Percentiles rank a stretch among this genome's conserved stretches.
Conservation (phyloP, 208 protist species). For the Crithidia mellificae region DNA sequence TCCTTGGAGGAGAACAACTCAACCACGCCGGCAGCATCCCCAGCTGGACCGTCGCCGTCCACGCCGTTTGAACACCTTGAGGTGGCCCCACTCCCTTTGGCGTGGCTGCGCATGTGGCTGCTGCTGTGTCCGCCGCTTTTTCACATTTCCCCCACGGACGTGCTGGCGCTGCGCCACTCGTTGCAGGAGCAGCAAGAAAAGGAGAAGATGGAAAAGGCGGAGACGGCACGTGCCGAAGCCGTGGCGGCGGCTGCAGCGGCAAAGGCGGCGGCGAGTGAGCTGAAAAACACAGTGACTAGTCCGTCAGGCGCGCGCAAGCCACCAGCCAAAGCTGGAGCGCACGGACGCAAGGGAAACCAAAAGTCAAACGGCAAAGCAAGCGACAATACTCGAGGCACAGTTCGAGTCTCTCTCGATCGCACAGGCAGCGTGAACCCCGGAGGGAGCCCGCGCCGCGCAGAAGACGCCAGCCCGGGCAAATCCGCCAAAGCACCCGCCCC, state of each 20-base stretch:
- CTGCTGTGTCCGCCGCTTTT: slow-evolving; percentile 55
- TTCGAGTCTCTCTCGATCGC: background rate
- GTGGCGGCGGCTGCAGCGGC: background rate
- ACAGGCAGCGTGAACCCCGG: background rate
- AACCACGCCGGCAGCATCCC: too few species aligned
- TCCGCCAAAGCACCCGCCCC: background rate
- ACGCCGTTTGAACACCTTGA: background rate
- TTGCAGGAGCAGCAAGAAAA: slow-evolving; percentile 15
- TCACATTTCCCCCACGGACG: slow-evolving; percentile 41
- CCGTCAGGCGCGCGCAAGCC: too few species aligned
- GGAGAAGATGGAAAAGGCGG: background rate
- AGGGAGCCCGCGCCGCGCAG: background rate
- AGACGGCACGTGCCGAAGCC: background rate
- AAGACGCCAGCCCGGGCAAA: background rate
- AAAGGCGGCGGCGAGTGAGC: background rate
- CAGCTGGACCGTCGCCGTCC: too few species aligned
- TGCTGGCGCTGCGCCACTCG: slow-evolving; percentile 18
- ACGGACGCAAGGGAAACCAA: background rate
- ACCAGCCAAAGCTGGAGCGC: background rate
- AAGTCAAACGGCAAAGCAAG: background rate
- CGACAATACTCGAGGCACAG: background rate
- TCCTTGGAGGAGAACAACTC: background rate
- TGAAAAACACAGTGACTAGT: background rate
- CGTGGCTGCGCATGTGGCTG: slow-evolving; percentile 60
- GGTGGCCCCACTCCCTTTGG: slow-evolving; percentile 41